phyloP scores from a whole-genome alignment of 768 basidiomycete species.

The Suillus discolor region DNA sequence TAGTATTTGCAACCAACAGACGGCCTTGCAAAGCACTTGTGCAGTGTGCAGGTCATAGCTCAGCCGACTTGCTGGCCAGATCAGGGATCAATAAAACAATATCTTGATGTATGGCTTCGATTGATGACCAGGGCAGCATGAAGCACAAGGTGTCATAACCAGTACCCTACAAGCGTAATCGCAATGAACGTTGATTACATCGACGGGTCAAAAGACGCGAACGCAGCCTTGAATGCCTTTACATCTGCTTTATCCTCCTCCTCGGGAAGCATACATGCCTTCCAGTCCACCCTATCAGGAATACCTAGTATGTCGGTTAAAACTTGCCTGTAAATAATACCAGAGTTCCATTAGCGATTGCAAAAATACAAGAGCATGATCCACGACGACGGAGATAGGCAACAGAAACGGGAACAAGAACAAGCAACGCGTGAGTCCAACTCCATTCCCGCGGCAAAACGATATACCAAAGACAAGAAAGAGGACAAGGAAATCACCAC shows the following conservation, averaged over 20 bases:
- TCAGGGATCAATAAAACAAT: neutral
- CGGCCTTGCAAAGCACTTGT: conserved; percentile 38
- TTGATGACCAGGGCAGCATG: neutral
- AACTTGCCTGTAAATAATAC: conserved; percentile 60
- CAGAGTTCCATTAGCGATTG: conserved; percentile 12
- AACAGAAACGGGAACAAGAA: neutral
- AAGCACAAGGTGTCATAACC: neutral
- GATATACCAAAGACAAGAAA: neutral
- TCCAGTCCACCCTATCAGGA: conserved; percentile 90
- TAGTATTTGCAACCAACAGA: conserved; percentile 39
- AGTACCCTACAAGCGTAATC: neutral
- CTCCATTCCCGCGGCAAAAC: neutral
- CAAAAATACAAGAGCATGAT: neutral
- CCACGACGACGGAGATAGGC: neutral
- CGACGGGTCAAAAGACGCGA: conserved; percentile 70
- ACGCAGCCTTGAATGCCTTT: conserved; percentile 81
- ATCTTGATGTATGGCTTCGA: neutral
- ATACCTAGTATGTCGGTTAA: conserved; percentile 75
- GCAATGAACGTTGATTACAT: conserved; percentile 17
- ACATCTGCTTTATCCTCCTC: conserved; percentile 87
- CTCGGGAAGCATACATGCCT: conserved; percentile 78
- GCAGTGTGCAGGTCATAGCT: conserved; percentile 38
- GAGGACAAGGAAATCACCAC: neutral
- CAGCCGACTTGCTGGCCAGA: conserved; percentile 38
- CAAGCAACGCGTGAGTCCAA: neutral